A percentile compares a stretch with the other conserved stretches of the same genome.
These are phyloP conservation scores for Spathaspora gorwiae DNA, from an alignment of 805 yeast species.

Conservation along the genomic window DNA sequence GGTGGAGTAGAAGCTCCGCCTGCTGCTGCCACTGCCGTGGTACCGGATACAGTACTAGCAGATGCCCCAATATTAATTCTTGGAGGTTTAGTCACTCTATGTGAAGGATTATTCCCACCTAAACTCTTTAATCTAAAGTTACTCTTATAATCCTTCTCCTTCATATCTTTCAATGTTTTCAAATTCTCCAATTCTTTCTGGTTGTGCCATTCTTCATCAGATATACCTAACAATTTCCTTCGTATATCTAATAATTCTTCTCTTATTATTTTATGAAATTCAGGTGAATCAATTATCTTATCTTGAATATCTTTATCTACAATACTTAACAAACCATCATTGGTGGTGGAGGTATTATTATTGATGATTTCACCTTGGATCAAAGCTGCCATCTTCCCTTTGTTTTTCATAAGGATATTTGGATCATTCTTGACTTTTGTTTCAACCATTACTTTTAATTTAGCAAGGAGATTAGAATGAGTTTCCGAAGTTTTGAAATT, in stretches of 20 bases:
- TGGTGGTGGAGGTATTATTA: constrained; percentile 8
- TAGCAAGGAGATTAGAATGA: constrained; percentile 34
- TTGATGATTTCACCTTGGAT: constrained; percentile 48
- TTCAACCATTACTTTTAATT: constrained; percentile 41
- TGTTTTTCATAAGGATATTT: constrained; percentile 42
- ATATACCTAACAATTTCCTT: constrained; percentile 27
- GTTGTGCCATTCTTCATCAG: constrained; percentile 32
- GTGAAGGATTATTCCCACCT: constrained; percentile 7
- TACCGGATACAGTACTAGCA: not conserved
- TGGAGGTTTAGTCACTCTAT: constrained; percentile 33
- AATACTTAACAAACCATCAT: constrained; percentile 23
- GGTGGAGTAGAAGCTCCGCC: not conserved
- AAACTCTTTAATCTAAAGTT: constrained; percentile 24
- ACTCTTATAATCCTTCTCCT: constrained; percentile 15
- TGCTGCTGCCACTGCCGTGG: not conserved
- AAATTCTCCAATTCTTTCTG: constrained; percentile 9
- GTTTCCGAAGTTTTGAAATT: constrained; percentile 40
- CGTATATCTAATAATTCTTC: constrained; percentile 30
- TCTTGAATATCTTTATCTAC: constrained; percentile 43
- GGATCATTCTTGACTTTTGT: constrained; percentile 47
- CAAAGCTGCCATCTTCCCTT: constrained; percentile 47
- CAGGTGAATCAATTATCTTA: constrained; percentile 39
- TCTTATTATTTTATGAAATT: constrained; percentile 29
- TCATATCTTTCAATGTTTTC: constrained; percentile 4
- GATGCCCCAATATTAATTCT: constrained; percentile 17